Base-by-base conservation (phyloP, 2,329 filamentous ascomycete species). In the Mariannaea sp. region DNA sequence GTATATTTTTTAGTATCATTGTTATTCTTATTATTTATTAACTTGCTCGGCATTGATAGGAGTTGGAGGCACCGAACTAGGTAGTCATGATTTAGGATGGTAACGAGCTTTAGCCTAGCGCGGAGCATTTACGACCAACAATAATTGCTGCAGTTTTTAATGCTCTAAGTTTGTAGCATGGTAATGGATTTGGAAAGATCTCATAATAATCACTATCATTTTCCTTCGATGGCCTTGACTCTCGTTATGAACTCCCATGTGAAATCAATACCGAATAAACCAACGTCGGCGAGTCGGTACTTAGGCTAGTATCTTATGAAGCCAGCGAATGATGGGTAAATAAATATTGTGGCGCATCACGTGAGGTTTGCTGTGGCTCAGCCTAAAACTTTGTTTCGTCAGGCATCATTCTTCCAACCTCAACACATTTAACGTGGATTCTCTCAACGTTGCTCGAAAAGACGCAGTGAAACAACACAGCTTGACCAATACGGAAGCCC, bases 1-100 rank as follows among this genome's bases (percentile, higher is more conserved):
- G 59, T 59, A 64, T 24, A 9, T 19, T 7, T 14, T 20, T 19
- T 16, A 20, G 7, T 10, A 16, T 10, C 16, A 38, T 9, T 17
- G 14, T 20, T 39, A 19, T 35, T 50, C 53, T 43, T 50, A 55
- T 53, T 27, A n/a, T 35, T 50, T 42, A 47, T 30, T 36, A 53
- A 50, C 36, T 33, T 36, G 49, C 51, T 63, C 57, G 46, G 55
- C 43, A 52, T 58, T 40, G 53, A 53, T 45, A 43, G 57, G 53
- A 60, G 51, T 62, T 52, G 53, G 53, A 55, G 55, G 46, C 43
- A 57, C 42, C 33, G 44, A 54, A 60, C n/a, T n/a, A n/a, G n/a
- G 56, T 44, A 62, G 54, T 60, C 55, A 66, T 63, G 59, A 66
- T 59, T 63, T 62, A 55, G 61, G 53, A 64, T 55, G 50, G 62